Base-by-base conservation (phyloP, 163 green algal genomes). In the Chloroidium sp. region DNA sequence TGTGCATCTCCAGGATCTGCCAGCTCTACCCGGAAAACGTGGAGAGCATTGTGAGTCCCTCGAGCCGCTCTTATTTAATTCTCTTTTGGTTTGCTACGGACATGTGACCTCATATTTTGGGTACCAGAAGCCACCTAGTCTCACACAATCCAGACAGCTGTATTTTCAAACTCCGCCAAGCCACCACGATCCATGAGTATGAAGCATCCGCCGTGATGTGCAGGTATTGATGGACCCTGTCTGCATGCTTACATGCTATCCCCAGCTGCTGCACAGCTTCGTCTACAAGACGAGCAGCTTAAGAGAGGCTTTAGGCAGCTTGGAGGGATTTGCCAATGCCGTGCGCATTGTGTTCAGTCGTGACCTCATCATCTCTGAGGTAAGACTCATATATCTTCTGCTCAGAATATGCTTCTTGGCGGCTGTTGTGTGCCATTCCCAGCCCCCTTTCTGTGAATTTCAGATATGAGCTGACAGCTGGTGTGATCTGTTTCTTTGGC, bases 261-360 rank as follows among this genome's bases (percentile, higher is more conserved):
- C 88, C 0, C 82, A 89, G 78, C 86, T 92, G 62, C 87, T 92
- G 57, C 72, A 82, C 78, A 90, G 86, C 81, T 92, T 92, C 8
- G 83, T 92, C 6, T 92, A 92, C 82, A 81, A 77, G 36, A 58
- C 79, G 12, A 74, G 67, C 0, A n/a, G 58, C 0, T 14, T 77
- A 1, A 12, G n/a, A 2, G 68, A 69, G 3, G 59, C 59, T 59
- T 69, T 77, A 4, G 12, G 12, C 12, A 77, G 58, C 14, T 78
- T 72, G 1, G 14, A 83, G 13, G 87, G 80, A 0, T 61, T 82
- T 0, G 59, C 90, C 13, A 82, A 90, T 76, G 59, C 85, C 3
- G 74, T 79, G 6, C 83, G 87, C 76, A 91, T 86, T 68, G 4
- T 91, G 60, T 88, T 82, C 81, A 82, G 76, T 3, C 79, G 88